A percentile compares a stretch with the other conserved stretches of the same genome.
phyloP scores from a whole-genome alignment of 805 yeast species.

The Wickerhamiella domercqiae region DNA sequence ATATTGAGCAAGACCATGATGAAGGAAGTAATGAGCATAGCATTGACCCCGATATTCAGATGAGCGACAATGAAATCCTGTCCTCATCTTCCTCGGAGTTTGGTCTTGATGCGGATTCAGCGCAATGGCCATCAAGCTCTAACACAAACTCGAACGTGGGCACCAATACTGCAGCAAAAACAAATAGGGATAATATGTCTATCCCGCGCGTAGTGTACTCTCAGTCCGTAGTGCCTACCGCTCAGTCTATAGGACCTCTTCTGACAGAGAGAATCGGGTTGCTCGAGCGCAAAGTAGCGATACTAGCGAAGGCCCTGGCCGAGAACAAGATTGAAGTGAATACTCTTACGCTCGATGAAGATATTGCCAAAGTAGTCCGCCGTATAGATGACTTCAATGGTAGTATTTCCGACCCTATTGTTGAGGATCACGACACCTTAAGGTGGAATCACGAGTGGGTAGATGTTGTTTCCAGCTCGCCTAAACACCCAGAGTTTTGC shows the following conservation, averaged over 20 bases:
- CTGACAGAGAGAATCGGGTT: constrained; percentile 17
- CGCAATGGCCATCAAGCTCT: too few species aligned
- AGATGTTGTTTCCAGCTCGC: background rate
- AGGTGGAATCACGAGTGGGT: background rate
- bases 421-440: background rate
- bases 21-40: too few species aligned
- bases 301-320: constrained; percentile 3
- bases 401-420: constrained; percentile 2
- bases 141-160: too few species aligned
- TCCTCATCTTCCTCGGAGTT: too few species aligned
- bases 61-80: too few species aligned
- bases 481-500: background rate
- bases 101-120: too few species aligned
- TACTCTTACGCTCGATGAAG: constrained; percentile 6
- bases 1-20: too few species aligned
- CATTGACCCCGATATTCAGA: too few species aligned
- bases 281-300: constrained; percentile 14
- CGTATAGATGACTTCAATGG: constrained; percentile 9
- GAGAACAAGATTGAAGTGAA: constrained; percentile 1
- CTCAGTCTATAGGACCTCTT: constrained; percentile 13
- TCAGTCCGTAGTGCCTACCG: constrained; percentile 1
- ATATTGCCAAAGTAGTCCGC: constrained; percentile 9
- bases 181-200: too few species aligned
- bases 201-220: background rate
- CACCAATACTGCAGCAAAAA: too few species aligned